Evolutionary conservation across 192 early-diverging fungal genomes (phyloP).

Genomic region (Mortierella hygrophila): DNA sequence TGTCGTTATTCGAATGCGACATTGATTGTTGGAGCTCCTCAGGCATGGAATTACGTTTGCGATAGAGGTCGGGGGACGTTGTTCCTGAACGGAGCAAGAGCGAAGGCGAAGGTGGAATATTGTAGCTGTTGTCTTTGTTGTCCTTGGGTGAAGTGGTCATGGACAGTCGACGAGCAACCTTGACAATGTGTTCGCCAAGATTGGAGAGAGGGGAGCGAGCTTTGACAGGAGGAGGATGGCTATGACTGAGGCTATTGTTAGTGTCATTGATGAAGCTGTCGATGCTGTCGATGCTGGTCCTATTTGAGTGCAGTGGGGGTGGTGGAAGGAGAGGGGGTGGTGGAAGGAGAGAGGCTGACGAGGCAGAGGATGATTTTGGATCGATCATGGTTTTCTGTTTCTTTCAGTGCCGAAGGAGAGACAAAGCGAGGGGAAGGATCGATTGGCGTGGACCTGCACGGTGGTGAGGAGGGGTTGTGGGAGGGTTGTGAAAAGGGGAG

Average conservation of each 20-base stretch:
- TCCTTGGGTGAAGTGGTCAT: slow-evolving; percentile 22
- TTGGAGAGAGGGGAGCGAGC: slow-evolving; percentile 32
- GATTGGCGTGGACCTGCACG: neutral
- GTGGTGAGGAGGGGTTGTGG: neutral
- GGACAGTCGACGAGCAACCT: slow-evolving; percentile 46
- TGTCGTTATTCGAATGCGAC: slow-evolving; percentile 2
- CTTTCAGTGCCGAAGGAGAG: neutral
- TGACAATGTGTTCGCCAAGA: slow-evolving; percentile 40
- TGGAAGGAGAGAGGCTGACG: neutral
- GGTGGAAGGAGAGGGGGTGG: slow-evolving; percentile 2
- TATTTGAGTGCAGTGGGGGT: slow-evolving; percentile 14
- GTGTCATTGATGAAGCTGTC: neutral
- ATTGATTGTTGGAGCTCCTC: neutral
- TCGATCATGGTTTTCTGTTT: slow-evolving; percentile 18
- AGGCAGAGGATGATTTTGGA: slow-evolving; percentile 26
- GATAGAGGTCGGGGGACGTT: slow-evolving; percentile 31
- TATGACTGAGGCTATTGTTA: slow-evolving; percentile 7
- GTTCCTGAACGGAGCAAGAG: slow-evolving; percentile 17
- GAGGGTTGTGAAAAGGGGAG: neutral
- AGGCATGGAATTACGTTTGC: slow-evolving; percentile 18
- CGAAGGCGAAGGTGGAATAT: slow-evolving; percentile 9
- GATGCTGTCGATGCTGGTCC: slow-evolving; percentile 11
- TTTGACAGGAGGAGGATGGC: slow-evolving; percentile 36
- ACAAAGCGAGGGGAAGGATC: neutral
- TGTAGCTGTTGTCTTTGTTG: slow-evolving; percentile 6